Percentiles rank a stretch among this genome's conserved stretches.
Conservation (phyloP, 2,329 filamentous ascomycete species). For the Colletotrichum sp. region DNA sequence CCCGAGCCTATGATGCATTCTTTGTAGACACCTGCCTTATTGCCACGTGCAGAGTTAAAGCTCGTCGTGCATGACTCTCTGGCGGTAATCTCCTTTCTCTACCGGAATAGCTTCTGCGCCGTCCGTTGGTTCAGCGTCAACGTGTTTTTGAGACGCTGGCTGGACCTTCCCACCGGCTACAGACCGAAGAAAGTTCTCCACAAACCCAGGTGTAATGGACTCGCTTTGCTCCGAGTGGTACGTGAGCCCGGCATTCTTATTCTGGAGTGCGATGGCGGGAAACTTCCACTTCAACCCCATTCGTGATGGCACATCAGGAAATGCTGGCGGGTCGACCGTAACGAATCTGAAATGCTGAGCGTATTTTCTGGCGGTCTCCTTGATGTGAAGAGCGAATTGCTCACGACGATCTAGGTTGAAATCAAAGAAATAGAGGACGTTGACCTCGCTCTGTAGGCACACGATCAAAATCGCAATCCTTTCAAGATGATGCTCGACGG, state of each 20-base stretch:
- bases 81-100: background rate
- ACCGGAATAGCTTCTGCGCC: background rate
- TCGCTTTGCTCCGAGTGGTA: background rate
- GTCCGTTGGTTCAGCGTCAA: background rate
- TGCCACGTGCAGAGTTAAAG: background rate
- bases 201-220: background rate
- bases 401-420: conserved; percentile 32
- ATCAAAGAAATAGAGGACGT: conserved; percentile 33
- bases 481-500: background rate
- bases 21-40: background rate
- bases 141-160: background rate
- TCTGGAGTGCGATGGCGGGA: conserved; percentile 8
- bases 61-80: background rate
- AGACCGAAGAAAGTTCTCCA: background rate
- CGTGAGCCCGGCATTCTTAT: background rate
- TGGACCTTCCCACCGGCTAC: background rate
- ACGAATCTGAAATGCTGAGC: conserved; percentile 51
- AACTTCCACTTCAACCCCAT: conserved; percentile 34
- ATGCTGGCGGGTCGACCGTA: conserved; percentile 49
- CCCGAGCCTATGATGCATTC: background rate
- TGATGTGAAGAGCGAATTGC: conserved; percentile 38
- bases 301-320: conserved; percentile 43
- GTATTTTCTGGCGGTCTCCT: conserved; percentile 46
- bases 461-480: background rate
- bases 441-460: background rate